phyloP scores from a whole-genome alignment of 352 stramenopile genomes.

The Aphanomyces astaci region DNA sequence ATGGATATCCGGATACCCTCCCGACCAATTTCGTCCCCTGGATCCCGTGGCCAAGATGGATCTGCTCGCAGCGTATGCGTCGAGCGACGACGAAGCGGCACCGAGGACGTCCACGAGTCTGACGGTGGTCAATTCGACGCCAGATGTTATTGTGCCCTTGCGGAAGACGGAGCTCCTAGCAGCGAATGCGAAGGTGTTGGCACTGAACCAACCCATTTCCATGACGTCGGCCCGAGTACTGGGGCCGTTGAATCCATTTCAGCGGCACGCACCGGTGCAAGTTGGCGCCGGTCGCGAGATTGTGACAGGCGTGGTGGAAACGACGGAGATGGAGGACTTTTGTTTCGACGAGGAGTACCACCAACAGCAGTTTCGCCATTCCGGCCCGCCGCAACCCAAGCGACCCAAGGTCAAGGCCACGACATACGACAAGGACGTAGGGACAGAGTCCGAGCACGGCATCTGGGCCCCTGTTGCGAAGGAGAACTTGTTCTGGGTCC shows the following conservation, averaged over 20 bases:
- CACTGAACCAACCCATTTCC: conserved; percentile 18
- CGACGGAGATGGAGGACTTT: conserved; percentile 58
- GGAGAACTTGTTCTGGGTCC: conserved; percentile 20
- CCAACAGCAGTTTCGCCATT: conserved; percentile 41
- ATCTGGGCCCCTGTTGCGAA: conserved; percentile 18
- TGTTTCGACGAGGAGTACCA: conserved; percentile 80
- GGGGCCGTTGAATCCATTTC: conserved; percentile 19
- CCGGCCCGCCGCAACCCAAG: conserved; percentile 43
- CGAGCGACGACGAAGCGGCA: conserved; percentile 19
- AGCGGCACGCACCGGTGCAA: conserved; percentile 28
- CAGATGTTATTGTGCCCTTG: conserved; percentile 17
- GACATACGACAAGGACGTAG: conserved; percentile 13
- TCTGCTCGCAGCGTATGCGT: conserved; percentile 19
- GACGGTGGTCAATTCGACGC: conserved; percentile 10
- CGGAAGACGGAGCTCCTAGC: not conserved
- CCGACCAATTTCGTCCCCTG: not conserved
- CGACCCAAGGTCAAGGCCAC: conserved; percentile 30
- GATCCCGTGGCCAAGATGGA: conserved; percentile 13
- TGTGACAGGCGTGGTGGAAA: conserved; percentile 68
- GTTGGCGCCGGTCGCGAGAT: conserved; percentile 58
- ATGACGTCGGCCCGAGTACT: not conserved
- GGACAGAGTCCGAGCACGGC: conserved; percentile 8
- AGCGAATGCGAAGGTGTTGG: conserved; percentile 12
- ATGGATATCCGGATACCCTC: not conserved
- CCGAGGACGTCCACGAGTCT: not conserved